Evolutionary conservation across 2,329 filamentous ascomycete genomes (phyloP), one percentile per base, ranked within the genome.

Genomic region (Xylariaceae sp.): DNA sequence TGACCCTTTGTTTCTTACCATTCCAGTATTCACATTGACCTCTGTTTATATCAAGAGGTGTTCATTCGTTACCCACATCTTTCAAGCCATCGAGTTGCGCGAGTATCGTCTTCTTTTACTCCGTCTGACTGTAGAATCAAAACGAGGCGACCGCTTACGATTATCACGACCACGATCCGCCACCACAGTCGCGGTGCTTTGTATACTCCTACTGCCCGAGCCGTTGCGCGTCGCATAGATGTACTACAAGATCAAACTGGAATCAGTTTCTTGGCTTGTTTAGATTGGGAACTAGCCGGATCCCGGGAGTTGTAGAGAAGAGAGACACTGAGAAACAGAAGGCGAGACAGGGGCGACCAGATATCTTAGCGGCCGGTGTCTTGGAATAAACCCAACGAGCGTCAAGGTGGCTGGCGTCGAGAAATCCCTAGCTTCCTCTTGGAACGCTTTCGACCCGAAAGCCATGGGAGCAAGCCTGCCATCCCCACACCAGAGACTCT

Each of bases 391-490:
- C n/a, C n/a, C n/a, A n/a, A n/a, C n/a, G n/a, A n/a, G 21, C 33
- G 34, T 36, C 36, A 45, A 41, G 32, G 34, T 41, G 43, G 41
- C 37, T 41, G 41, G 39, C 47, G 31, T 36, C 28, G 45, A 52
- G 32, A 40, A 51, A 38, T 37, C 31, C 31, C 31, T 39, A 16
- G 21, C 38, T 41, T 36, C 44, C 41, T 39, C 44, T 39, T 52
- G 48, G 45, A 47, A 54, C 39, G 31, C 34, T 17, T 36, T 50
- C 31, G 29, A 36, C 31, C 38, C 41, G 31, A 51, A 38, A 41
- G 59, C 52, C 40, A 59, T 68, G 64, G 65, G 64, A 57, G 60
- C 59, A 38, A 64, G 56, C 49, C 52, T 67, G 44, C 55, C 62
- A 21, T 53, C 59, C 41, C 51, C 66, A 41, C 60, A 66, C 48